Percentiles rank a stretch among this genome's conserved stretches.
Evolutionary conservation across 169 alveolate genomes (phyloP).

Genomic region (Plasmodium blacklocki): DNA sequence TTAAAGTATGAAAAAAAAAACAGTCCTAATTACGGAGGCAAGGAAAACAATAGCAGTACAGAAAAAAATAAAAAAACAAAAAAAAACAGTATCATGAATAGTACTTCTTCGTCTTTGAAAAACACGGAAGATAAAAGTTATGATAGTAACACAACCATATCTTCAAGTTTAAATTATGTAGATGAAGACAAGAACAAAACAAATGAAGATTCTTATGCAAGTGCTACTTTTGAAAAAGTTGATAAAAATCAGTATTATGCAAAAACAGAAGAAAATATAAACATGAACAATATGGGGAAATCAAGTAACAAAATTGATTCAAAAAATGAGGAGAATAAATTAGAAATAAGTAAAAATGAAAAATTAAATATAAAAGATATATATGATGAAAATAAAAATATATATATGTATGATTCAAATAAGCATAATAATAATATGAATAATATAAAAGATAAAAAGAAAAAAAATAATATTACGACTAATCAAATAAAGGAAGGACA

Average conservation of each 20-base stretch:
- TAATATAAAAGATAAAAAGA: conserved; percentile 15
- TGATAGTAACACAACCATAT: conserved; percentile 69
- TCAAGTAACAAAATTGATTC: not conserved
- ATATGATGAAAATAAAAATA: not conserved
- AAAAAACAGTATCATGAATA: not conserved
- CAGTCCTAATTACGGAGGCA: conserved; percentile 10
- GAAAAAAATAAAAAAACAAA: not conserved
- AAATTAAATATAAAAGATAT: not conserved
- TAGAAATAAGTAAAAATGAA: not conserved
- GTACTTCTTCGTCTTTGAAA: conserved; percentile 19
- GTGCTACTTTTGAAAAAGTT: conserved; percentile 48
- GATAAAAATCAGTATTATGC: conserved; percentile 34
- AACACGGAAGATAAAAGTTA: conserved; percentile 1
- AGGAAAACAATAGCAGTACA: conserved; percentile 1
- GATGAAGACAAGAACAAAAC: conserved; percentile 25
- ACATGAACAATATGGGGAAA: not conserved
- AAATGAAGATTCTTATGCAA: conserved; percentile 15
- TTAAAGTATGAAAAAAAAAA: conserved; percentile 16
- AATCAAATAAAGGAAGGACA: not conserved
- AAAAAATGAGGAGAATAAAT: not conserved
- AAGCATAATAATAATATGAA: conserved; percentile 10
- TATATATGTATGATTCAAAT: not conserved
- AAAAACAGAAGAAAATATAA: conserved; percentile 52
- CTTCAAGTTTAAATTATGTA: conserved; percentile 45
- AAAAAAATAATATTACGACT: not conserved